Percentiles rank a stretch among this genome's conserved stretches.
These are phyloP conservation scores for Amanita muscaria DNA, from an alignment of 768 basidiomycete species.

Conservation along the genomic window DNA sequence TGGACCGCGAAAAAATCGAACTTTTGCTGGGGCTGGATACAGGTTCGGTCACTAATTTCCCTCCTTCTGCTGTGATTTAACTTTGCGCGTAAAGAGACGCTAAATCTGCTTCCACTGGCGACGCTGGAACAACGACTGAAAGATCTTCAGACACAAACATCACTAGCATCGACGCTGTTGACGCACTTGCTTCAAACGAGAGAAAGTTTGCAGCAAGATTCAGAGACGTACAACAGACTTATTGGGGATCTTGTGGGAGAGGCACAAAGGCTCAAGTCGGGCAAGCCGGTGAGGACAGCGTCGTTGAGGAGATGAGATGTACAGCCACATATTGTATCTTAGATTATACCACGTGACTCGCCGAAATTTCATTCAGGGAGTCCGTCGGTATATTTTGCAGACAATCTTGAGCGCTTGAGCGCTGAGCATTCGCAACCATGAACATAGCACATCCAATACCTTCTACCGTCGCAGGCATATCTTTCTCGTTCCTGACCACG, in stretches of 20 bases:
- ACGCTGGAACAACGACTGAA: constrained; percentile 58
- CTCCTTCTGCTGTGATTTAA: constrained; percentile 5
- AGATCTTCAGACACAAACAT: constrained; percentile 64
- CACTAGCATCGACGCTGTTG: constrained; percentile 64
- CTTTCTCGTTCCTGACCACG: constrained; percentile 87
- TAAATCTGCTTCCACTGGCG: constrained; percentile 62
- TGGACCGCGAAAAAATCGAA: constrained; percentile 59
- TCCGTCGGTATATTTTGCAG: too few species aligned
- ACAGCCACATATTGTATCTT: constrained; percentile 14
- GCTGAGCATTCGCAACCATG: constrained; percentile 38
- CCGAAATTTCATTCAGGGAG: neutral
- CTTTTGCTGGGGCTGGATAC: constrained; percentile 56
- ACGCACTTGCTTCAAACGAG: constrained; percentile 77
- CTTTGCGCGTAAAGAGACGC: constrained; percentile 39
- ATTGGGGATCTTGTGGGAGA: constrained; percentile 91
- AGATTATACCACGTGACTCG: constrained; percentile 5
- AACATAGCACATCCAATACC: constrained; percentile 87
- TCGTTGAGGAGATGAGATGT: constrained; percentile 38
- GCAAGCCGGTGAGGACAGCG: constrained; percentile 34
- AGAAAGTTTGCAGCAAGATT: constrained; percentile 79
- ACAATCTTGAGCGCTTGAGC: too few species aligned
- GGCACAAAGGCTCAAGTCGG: constrained; percentile 75
- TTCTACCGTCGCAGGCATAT: constrained; percentile 75
- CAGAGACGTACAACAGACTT: constrained; percentile 81
- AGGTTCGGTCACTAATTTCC: constrained; percentile 32